These are phyloP conservation scores for Zea mays DNA, from an alignment of 176 grass and related monocot genomes.

Conservation along the genomic window Zm-B73-REFERENCE-NAM-5.0 NC_050100.1:43956501-43957000, in stretches of 20 bases:
- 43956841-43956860: neutral
- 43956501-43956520: conserved; percentile 67
- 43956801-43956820: conserved; percentile 5
- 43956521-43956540: conserved; percentile 66
- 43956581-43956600: conserved; percentile 76
- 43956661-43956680: conserved; percentile 69
- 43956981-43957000: no score
- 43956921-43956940: no score
- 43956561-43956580: conserved; percentile 78
- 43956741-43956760: conserved; percentile 2
- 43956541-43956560: conserved; percentile 53
- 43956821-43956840: conserved; percentile 1
- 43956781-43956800: neutral
- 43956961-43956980: no score
- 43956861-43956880: neutral
- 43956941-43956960: no score
- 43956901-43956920: neutral
- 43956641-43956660: conserved; percentile 98
- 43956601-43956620: conserved; percentile 65
- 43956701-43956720: neutral
- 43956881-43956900: neutral
- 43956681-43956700: neutral
- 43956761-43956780: no score
- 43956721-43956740: neutral
- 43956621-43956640: conserved; percentile 80